A percentile compares a stretch with the other conserved stretches of the same genome.
Evolutionary conservation across 495 filamentous ascomycete species (phyloP).

Genomic region (Aspergillus ostianus): DNA sequence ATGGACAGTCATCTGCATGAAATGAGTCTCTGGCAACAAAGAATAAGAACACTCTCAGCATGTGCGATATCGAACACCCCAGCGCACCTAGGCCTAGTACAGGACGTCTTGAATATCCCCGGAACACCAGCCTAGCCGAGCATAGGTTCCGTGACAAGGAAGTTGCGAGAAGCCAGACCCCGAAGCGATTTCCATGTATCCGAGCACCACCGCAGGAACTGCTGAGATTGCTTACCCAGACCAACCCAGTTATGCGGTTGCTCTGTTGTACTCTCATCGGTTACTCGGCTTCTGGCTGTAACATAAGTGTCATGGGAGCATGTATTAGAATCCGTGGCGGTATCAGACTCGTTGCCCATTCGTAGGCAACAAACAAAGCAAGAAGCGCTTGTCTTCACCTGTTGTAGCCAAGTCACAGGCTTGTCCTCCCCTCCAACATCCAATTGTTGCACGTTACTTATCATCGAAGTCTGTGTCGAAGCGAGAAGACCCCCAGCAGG

Average conservation of each 20-base stretch:
- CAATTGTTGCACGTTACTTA: background rate
- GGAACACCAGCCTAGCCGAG: conserved; percentile 1
- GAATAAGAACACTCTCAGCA: background rate
- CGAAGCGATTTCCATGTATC: conserved; percentile 5
- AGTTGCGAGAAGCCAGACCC: background rate
- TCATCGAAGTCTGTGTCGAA: background rate
- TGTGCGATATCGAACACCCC: too few species aligned
- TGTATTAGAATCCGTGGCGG: conserved; percentile 12
- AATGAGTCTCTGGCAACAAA: background rate
- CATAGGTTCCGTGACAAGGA: conserved; percentile 3
- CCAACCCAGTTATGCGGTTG: background rate
- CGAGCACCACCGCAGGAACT: conserved; percentile 4
- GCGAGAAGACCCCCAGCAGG: background rate
- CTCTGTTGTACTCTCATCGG: conserved; percentile 13
- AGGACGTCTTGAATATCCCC: too few species aligned
- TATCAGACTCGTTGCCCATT: conserved; percentile 8
- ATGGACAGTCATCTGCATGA: background rate
- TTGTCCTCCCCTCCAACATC: background rate
- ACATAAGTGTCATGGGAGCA: conserved; percentile 30
- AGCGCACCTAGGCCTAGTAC: too few species aligned
- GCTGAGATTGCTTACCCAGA: background rate
- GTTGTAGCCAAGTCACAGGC: conserved; percentile 10
- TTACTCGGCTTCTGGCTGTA: conserved; percentile 25
- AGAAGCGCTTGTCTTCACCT: conserved; percentile 8
- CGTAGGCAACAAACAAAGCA: conserved; percentile 23